Conservation (phyloP, 2,329 filamentous ascomycete genomes). For the Fusarium cyanostomum region DNA sequence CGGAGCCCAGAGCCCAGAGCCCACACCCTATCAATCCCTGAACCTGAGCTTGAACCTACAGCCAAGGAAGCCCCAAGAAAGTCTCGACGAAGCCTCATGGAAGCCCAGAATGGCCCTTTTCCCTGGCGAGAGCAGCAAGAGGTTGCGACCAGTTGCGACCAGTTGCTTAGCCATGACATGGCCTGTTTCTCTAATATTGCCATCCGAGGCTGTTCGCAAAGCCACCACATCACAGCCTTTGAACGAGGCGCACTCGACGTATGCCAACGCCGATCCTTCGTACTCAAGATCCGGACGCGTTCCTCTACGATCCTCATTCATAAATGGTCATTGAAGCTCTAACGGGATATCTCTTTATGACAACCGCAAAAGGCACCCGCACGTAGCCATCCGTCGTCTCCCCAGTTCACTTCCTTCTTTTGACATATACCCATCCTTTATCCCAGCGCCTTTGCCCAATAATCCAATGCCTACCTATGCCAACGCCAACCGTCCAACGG, state of each 20-base stretch:
- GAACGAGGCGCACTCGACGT: slow-evolving; percentile 9
- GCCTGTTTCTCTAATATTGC: neutral
- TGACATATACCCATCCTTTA: slow-evolving; percentile 25
- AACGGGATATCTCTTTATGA: slow-evolving; percentile 35
- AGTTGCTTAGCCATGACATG: slow-evolving; percentile 10
- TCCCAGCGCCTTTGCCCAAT: slow-evolving; percentile 33
- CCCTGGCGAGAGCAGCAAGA: too few species aligned
- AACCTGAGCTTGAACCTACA: neutral
- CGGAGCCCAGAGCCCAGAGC: slow-evolving; percentile 16
- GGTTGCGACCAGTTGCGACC: neutral
- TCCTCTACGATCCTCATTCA: neutral
- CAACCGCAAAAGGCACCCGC: slow-evolving; percentile 18
- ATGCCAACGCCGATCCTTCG: slow-evolving; percentile 26
- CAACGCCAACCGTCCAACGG: slow-evolving; percentile 22
- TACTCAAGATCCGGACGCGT: neutral
- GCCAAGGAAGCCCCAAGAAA: neutral
- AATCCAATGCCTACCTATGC: slow-evolving; percentile 25
- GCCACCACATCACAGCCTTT: slow-evolving; percentile 21
- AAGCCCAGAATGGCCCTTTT: neutral
- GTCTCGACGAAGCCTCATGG: neutral
- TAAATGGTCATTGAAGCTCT: slow-evolving; percentile 15
- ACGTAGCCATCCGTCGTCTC: slow-evolving; percentile 23
- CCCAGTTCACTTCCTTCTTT: slow-evolving; percentile 13
- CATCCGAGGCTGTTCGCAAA: neutral
- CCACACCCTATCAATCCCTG: slow-evolving; percentile 30